Evolutionary conservation across 345 rosid genomes (phyloP), one percentile per base, ranked within the genome.

Genomic region (Populus nigra): DNA sequence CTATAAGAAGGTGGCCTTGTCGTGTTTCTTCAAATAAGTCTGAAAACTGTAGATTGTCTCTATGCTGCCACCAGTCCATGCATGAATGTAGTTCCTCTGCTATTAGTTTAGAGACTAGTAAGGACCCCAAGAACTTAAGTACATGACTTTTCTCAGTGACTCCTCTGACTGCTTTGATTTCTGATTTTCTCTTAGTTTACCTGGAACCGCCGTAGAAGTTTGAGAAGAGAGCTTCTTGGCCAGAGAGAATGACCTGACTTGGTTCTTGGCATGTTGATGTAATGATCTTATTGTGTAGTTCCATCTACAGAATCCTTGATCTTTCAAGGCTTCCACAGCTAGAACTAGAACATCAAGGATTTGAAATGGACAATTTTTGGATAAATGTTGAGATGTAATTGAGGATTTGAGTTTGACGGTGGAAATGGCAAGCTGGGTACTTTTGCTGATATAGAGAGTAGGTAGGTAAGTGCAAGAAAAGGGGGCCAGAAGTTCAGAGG

Each of bases 271-370:
- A 53, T 83, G 88, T 20, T 88, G 91, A 41, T 87, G 81, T 25
- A 83, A 9, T 0, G 85, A 85, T 68, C 87, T 85, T 1, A 86
- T 35, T 29, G 77, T 45, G 82, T 84, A 84, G 77, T 86, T 92
- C 91, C 90, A 88, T 33, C 95, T 79, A 49, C 92, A 86, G 61
- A 89, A 68, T 0, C 93, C 93, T 38, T 88, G 90, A 62, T 90
- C 93, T 49, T 91, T 92, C 25, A 88, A 33, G 7, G 91, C 90
- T 80, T 88, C 93, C 36, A 92, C 90, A 8, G 88, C 88, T 31
- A 12, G 50, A 13, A 47, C 50, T 47, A 47, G 50, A 47, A 47
- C 50, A 47, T 0, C 66, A n/a, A 63, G 33, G 5, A 33, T 33
- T 33, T 33, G 36, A 11, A 63, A 63, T 10, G 6, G 5, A n/a